These are phyloP conservation scores for Claviceps sp. DNA, from an alignment of 2,329 filamentous ascomycete genomes.

Conservation along the genomic window DNA sequence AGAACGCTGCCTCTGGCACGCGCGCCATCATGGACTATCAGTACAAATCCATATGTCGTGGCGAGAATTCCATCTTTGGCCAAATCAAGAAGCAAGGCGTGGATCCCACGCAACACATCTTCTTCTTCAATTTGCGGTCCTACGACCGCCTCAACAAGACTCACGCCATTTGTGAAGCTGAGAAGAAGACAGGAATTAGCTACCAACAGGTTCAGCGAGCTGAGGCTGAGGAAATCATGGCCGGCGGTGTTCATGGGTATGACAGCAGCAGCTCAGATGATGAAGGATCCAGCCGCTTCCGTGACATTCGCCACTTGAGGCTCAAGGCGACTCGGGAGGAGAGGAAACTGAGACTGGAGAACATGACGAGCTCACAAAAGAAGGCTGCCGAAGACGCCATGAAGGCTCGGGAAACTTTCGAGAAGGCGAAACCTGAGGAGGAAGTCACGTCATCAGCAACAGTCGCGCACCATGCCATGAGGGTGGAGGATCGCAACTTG, in stretches of 20 bases:
- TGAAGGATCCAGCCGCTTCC: conserved; percentile 1
- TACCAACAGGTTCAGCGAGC: conserved; percentile 82
- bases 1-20: conserved; percentile 73
- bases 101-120: conserved; percentile 69
- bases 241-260: conserved; percentile 52
- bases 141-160: conserved; percentile 90
- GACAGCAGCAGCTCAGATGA: conserved; percentile 24
- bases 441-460: conserved; percentile 25
- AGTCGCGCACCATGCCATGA: conserved; percentile 73
- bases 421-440: conserved; percentile 29
- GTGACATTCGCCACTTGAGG: conserved; percentile 1
- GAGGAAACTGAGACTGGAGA: background rate
- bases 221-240: conserved; percentile 81
- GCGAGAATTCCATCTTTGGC: conserved; percentile 80
- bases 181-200: conserved; percentile 67
- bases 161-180: conserved; percentile 55
- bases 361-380: conserved; percentile 13
- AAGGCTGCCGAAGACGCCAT: conserved; percentile 24
- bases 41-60: conserved; percentile 88
- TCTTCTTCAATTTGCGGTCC: conserved; percentile 84
- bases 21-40: conserved; percentile 97
- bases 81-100: conserved; percentile 60
- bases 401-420: conserved; percentile 39
- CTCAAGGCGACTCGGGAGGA: conserved; percentile 22
- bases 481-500: conserved; percentile 37